Evolutionary conservation across 2,329 filamentous ascomycete species (phyloP).

Genomic region (Fusarium drepaniforme): DNA sequence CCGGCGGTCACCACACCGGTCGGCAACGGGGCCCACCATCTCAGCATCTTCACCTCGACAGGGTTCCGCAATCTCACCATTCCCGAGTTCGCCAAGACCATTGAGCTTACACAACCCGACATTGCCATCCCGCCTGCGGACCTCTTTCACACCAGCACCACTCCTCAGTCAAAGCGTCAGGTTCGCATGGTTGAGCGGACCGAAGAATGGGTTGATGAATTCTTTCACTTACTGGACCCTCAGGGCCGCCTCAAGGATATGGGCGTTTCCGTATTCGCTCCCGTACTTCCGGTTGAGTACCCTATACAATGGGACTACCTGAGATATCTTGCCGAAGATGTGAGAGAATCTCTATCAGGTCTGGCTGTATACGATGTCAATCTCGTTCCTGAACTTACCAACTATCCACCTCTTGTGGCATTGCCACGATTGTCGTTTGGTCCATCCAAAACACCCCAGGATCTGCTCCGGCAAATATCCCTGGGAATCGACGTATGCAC

Average conservation of each 20-base stretch:
- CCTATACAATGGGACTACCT: conserved; percentile 86
- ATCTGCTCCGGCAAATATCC: conserved; percentile 79
- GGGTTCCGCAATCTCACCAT: conserved; percentile 82
- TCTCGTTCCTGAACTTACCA: conserved; percentile 74
- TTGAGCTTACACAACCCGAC: conserved; percentile 79
- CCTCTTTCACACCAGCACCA: conserved; percentile 62
- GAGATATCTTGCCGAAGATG: conserved; percentile 74
- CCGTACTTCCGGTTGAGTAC: conserved; percentile 80
- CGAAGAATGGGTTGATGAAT: conserved; percentile 81
- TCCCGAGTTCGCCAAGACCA: conserved; percentile 75
- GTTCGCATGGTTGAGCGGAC: conserved; percentile 89
- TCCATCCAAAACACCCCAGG: conserved; percentile 77
- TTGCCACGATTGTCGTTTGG: conserved; percentile 84
- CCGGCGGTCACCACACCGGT: conserved; percentile 80
- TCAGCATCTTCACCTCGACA: conserved; percentile 87
- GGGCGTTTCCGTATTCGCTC: conserved; percentile 67
- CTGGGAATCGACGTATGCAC: conserved; percentile 86
- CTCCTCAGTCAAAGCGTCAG: conserved; percentile 77
- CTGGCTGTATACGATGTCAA: conserved; percentile 84
- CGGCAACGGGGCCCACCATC: conserved; percentile 76
- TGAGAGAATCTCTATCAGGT: conserved; percentile 69
- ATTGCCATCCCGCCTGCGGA: conserved; percentile 85
- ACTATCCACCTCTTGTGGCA: conserved; percentile 63
- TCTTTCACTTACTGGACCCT: conserved; percentile 60
- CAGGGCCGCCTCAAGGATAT: conserved; percentile 43